Evolutionary conservation across 495 filamentous ascomycete species (phyloP), one percentile per base, ranked within the genome.

Genomic region (Aspergillus carlsbadensis): DNA sequence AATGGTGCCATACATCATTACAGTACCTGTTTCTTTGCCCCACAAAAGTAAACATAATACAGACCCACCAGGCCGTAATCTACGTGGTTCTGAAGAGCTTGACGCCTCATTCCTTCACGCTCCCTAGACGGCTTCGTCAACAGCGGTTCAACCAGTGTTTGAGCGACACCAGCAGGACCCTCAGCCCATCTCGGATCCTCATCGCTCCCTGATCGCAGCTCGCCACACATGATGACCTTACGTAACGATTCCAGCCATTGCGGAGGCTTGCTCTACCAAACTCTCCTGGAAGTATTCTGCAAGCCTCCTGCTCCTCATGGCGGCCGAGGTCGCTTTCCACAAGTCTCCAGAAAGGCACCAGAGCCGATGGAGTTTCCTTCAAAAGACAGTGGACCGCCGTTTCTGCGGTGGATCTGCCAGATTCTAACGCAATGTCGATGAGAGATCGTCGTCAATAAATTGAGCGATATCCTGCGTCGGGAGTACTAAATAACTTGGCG

Each of bases 201-300:
- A n/a, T n/a, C n/a, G 29, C 41, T 45, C 18, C 37, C 22, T 33
- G 33, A 10, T 18, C 18, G 42, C 4, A 24, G 15, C 36, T 24
- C 37, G 36, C 44, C 24, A 22, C 15, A 45, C 29, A 31, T 49
- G 43, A 56, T 47, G 47, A 40, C 47, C 29, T 37, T 54, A 41
- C 49, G 24, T 54, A 54, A 48, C 33, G 48, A 55, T 50, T 57
- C 47, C 44, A 47, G 56, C 44, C 41, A 15, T 18, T 29, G 26
- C 26, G 26, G 26, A 29, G 26, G 26, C 26, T 29, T 29, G 26
- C 26, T 29, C 26, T 29, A 29, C 26, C 26, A 29, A 29, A 29
- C 26, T 29, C 26, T 29, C 3, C 26, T 29, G 26, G 26, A 8
- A 29, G 26, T 29, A 8, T 29, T 29, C 26, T 29, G 26, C 26